Evolutionary conservation across 1,284 basidiomycete species (phyloP), one percentile per base, ranked within the genome.

Genomic region (Xerocomus tenax): DNA sequence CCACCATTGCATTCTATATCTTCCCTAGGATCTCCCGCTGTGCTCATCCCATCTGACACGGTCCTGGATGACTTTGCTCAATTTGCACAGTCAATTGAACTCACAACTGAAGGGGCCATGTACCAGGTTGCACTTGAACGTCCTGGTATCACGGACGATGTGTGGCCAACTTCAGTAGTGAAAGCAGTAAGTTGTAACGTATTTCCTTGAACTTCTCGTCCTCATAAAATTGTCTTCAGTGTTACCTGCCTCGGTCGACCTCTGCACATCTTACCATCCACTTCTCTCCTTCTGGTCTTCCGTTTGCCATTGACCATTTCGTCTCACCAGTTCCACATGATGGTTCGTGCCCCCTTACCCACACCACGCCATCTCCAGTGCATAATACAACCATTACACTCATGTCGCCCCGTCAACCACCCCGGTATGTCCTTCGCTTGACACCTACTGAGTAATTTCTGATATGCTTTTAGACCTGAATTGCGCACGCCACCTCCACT

Each of bases 81-180:
- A 34, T 74, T 80, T 57, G 57, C 69, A 36, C 63, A 72, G 50
- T 57, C 61, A 25, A 62, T 76, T 34, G 61, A 69, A 46, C 55
- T 66, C 29, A 58, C 69, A 23, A 48, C 65, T 9, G 68, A 71
- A 42, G 67, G 68, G 16, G 74, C 76, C 12, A 67, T 85, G 57
- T 90, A 90, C 67, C 87, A 91, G 68, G 67, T 91, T 47, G 84
- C 86, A 43, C 68, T 91, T 56, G 75, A 82, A 59, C 75, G 68
- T 45, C 68, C 70, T n/a, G 74, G 69, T n/a, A 74, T 73, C 34
- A 49, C 64, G 19, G 67, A 69, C 50, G 69, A 70, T 54, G 68
- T 74, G 38, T 84, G 82, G 82, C 74, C 79, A 57, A 71, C 82
- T 44, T 82, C 84, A 1, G 81, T 84, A 32, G 82, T 87, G 42